Percentiles rank a stretch among this genome's conserved stretches.
Evolutionary conservation across 495 filamentous ascomycete species (phyloP).

Genomic region (Trypethelium eluteriae): DNA sequence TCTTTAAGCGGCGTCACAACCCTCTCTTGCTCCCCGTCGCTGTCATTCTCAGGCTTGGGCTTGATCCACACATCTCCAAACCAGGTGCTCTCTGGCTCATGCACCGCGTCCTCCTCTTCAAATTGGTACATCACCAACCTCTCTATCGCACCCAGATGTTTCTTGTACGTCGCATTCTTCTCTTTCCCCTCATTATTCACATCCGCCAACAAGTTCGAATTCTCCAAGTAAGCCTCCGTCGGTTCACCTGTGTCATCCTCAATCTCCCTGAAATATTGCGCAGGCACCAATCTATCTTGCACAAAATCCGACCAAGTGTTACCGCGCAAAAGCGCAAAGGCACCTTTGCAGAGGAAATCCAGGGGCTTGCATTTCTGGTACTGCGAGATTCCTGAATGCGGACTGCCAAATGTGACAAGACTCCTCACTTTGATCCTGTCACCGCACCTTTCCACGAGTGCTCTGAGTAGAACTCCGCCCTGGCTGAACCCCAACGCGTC

Average conservation of each 20-base stretch:
- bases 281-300: constrained; percentile 75
- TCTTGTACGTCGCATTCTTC: constrained; percentile 69
- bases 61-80: constrained; percentile 62
- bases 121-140: constrained; percentile 88
- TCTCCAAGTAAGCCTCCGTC: constrained; percentile 60
- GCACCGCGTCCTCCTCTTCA: constrained; percentile 71
- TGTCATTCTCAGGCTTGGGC: not conserved
- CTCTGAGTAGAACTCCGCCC: constrained; percentile 91
- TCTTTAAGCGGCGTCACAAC: constrained; percentile 60
- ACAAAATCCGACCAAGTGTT: constrained; percentile 71
- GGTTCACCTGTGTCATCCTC: constrained; percentile 44
- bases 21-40: constrained; percentile 44
- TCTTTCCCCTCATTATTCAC: constrained; percentile 81
- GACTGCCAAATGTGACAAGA: constrained; percentile 84
- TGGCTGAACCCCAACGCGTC: constrained; percentile 94
- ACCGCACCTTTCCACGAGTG: constrained; percentile 88
- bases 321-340: constrained; percentile 60
- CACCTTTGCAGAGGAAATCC: constrained; percentile 75
- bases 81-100: constrained; percentile 87
- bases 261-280: constrained; percentile 74
- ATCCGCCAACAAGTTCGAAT: constrained; percentile 94
- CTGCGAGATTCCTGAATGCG: constrained; percentile 85
- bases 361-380: constrained; percentile 57
- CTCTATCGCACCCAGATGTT: constrained; percentile 61
- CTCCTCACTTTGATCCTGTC: constrained; percentile 61